These are phyloP conservation scores for Celoporthe dispersa DNA, from an alignment of 2,329 filamentous ascomycete species.

Conservation along the genomic window DNA sequence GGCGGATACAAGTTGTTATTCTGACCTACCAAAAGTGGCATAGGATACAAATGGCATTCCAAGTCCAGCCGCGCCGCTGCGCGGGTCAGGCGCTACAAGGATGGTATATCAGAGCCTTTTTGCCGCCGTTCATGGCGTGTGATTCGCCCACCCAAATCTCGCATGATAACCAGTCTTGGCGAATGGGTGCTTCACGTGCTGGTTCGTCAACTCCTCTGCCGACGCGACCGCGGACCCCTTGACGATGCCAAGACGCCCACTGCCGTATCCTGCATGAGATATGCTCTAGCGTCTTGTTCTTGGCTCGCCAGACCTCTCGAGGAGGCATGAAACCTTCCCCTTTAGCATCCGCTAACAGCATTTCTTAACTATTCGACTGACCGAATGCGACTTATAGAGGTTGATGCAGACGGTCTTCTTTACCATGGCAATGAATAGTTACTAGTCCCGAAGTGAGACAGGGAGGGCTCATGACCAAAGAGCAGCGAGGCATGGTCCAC, in stretches of 20 bases:
- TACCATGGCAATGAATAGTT: neutral
- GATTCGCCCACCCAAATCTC: neutral
- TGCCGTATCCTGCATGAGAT: neutral
- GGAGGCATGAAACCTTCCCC: conserved; percentile 6
- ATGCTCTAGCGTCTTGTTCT: neutral
- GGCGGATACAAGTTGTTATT: neutral
- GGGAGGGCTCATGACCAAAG: neutral
- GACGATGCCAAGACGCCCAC: conserved; percentile 9
- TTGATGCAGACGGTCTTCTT: neutral
- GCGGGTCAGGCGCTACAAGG: neutral
- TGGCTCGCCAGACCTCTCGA: neutral
- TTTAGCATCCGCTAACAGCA: neutral
- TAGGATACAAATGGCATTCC: neutral
- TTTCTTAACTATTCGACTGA: neutral
- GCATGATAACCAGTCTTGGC: conserved; percentile 2
- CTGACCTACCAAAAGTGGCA: neutral
- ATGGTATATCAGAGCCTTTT: neutral
- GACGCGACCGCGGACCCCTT: neutral
- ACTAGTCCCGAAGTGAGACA: neutral
- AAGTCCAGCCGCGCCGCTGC: neutral
- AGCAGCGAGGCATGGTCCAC: neutral
- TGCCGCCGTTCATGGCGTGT: neutral
- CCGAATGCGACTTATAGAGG: conserved; percentile 2
- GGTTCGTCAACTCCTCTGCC: neutral
- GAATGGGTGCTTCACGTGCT: conserved; percentile 7